Percentiles rank a stretch among this genome's conserved stretches.
Conservation (phyloP, 2,329 filamentous ascomycete species). For the Polytolypa hystricis region DNA sequence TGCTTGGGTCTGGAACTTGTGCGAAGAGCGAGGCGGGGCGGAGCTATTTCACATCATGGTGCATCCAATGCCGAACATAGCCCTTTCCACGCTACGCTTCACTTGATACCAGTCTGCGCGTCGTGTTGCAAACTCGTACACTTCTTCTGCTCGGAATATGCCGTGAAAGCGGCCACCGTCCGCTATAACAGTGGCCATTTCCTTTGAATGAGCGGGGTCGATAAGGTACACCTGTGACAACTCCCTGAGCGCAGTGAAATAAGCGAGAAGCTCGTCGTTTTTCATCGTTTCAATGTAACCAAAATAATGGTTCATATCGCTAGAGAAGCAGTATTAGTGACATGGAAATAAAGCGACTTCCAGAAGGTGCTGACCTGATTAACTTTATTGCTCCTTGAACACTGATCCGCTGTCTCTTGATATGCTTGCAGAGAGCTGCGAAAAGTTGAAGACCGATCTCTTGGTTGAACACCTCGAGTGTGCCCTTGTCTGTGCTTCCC, state of each 20-base stretch:
- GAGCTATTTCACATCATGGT: slow-evolving; percentile 61
- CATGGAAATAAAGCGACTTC: not conserved
- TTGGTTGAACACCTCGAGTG: slow-evolving; percentile 96
- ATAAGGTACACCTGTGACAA: slow-evolving; percentile 94
- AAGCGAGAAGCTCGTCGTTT: slow-evolving; percentile 74
- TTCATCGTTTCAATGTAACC: slow-evolving; percentile 69
- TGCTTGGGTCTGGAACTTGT: too few relatives aligned
- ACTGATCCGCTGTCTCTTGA: slow-evolving; percentile 89
- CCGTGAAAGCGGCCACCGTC: slow-evolving; percentile 83
- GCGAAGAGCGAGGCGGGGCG: too few relatives aligned
- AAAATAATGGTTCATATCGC: slow-evolving; percentile 92
- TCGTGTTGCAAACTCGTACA: slow-evolving; percentile 92
- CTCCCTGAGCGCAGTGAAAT: slow-evolving; percentile 85
- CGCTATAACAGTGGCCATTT: slow-evolving; percentile 89
- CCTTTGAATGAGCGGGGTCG: slow-evolving; percentile 74
- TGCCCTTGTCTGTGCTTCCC: slow-evolving; percentile 93
- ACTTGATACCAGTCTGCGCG: slow-evolving; percentile 93
- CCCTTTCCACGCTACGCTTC: slow-evolving; percentile 76
- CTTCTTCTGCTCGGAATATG: slow-evolving; percentile 89
- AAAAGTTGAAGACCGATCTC: slow-evolving; percentile 92
- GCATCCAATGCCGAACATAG: slow-evolving; percentile 95
- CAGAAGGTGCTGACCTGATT: slow-evolving; percentile 48
- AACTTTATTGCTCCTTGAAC: slow-evolving; percentile 82
- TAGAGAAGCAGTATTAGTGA: slow-evolving; percentile 22
- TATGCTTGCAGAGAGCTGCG: slow-evolving; percentile 84